Percentiles rank a stretch among this genome's conserved stretches.
Evolutionary conservation across 1,284 basidiomycete genomes (phyloP).

Genomic region (Volvariella surrecta): DNA sequence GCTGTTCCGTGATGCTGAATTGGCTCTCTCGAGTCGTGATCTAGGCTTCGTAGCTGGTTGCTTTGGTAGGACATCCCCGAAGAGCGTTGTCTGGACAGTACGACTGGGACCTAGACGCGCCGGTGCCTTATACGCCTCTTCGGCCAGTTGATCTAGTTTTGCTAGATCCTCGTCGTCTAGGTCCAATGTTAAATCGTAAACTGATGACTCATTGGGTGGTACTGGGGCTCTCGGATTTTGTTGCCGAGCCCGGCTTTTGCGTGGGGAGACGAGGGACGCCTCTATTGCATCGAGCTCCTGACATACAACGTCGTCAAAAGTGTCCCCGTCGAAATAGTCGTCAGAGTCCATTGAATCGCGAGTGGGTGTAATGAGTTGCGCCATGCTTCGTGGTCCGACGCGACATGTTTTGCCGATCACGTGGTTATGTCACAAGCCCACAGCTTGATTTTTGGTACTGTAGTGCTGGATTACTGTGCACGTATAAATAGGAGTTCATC

Average conservation of each 20-base stretch:
- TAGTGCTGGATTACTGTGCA: too few species aligned
- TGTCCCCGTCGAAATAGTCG: constrained; percentile 47
- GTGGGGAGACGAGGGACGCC: constrained; percentile 33
- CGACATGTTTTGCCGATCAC: too few species aligned
- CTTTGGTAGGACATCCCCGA: constrained; percentile 40
- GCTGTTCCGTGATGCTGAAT: constrained; percentile 31
- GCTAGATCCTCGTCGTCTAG: constrained; percentile 46
- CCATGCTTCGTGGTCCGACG: too few species aligned
- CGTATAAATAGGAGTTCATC: too few species aligned
- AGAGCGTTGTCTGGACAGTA: constrained; percentile 59
- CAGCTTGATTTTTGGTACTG: too few species aligned
- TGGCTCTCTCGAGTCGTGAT: constrained; percentile 31
- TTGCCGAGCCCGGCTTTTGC: not conserved
- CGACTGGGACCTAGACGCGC: constrained; percentile 23
- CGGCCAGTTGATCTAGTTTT: constrained; percentile 42
- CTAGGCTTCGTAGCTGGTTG: constrained; percentile 24
- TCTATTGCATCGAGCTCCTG: constrained; percentile 64
- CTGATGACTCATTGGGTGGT: constrained; percentile 22
- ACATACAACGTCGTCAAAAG: constrained; percentile 37
- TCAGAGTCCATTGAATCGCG: constrained; percentile 53
- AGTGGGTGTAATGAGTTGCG: too few species aligned
- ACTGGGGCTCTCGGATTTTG: constrained; percentile 8
- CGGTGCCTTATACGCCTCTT: constrained; percentile 32
- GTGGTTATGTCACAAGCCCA: too few species aligned
- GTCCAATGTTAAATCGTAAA: constrained; percentile 48